Base-by-base conservation (phyloP, 768 basidiomycete genomes). In the Tylopilus felleus region DNA sequence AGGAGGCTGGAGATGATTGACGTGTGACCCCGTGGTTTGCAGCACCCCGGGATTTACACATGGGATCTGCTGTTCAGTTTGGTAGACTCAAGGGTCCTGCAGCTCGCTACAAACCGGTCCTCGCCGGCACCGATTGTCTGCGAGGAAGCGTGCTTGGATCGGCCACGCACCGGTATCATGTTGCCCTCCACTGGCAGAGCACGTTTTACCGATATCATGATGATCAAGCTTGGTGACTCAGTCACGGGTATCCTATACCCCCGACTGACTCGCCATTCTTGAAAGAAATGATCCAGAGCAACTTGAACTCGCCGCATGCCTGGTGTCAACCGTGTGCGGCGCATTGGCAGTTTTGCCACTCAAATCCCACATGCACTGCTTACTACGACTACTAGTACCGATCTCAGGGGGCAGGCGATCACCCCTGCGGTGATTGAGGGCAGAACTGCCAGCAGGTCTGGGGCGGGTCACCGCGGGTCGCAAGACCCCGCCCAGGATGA, bases 41-140 rank as follows among this genome's bases (percentile, higher is more conserved):
- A 33, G 39, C 19, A 9, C 28, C 31, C 13, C 22, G 39, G 22
- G 39, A 29, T 29, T 0, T 45, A 29, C n/a, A 25, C 14, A 19
- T 29, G 31, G 36, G 16, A 47, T 35, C 23, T 48, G n/a, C 19
- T 47, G 17, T 35, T 35, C 14, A 8, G 31, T 9, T 27, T 8
- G 8, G 39, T 40, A n/a, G 19, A 42, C n/a, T n/a, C 33, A 44
- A 44, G 4, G 23, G 31, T 17, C 19, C 31, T 16, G 29, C 40
- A 22, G 19, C 39, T 14, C 36, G 49, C 53, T 21, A 14, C 28
- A 13, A 25, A 59, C 60, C 61, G 60, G 60, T 35, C 29, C 22
- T 48, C 16, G 41, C 42, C 60, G 56, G 60, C 16, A 42, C 60
- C 60, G 53, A n/a, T 35, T 29, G 14, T 2, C n/a, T 43, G 57